phyloP scores from a whole-genome alignment of 768 basidiomycete genomes.

The Chalciporus pseudorubinellus region DNA sequence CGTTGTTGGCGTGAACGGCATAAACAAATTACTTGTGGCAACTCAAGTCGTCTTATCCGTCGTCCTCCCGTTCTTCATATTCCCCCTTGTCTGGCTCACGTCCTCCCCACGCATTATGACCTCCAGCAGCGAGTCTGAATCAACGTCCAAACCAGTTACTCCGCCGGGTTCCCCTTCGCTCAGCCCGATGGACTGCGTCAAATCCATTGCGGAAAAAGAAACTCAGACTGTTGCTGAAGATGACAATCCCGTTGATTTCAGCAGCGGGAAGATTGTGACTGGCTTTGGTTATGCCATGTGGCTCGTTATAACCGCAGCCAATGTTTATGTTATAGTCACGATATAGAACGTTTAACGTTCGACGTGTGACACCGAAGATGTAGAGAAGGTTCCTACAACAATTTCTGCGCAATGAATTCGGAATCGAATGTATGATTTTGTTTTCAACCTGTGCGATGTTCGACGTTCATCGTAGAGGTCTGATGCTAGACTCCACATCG shows the following conservation, averaged over 20 bases:
- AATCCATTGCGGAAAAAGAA: slow-evolving; percentile 1
- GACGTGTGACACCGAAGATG: too few species aligned
- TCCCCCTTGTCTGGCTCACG: slow-evolving; percentile 78
- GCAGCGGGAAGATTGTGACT: slow-evolving; percentile 53
- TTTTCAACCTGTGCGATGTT: too few species aligned
- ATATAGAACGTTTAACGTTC: slow-evolving; percentile 39
- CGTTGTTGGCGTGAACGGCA: slow-evolving; percentile 63
- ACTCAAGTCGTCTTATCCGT: slow-evolving; percentile 84
- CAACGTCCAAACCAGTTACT: not conserved
- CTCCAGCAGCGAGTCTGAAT: slow-evolving; percentile 37
- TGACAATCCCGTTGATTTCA: slow-evolving; percentile 52
- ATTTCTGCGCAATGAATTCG: too few species aligned
- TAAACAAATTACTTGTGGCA: slow-evolving; percentile 77
- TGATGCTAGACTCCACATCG: too few species aligned
- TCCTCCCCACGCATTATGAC: slow-evolving; percentile 67
- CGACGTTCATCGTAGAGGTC: not conserved
- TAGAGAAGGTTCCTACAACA: too few species aligned
- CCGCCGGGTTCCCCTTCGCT: not conserved
- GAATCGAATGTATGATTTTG: too few species aligned
- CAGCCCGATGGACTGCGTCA: not conserved
- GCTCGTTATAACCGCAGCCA: slow-evolving; percentile 65
- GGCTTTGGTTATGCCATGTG: slow-evolving; percentile 57
- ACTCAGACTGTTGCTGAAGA: slow-evolving; percentile 23
- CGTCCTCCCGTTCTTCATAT: slow-evolving; percentile 81
- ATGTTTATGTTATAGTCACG: slow-evolving; percentile 70